Conservation (phyloP, 768 basidiomycete species). For the Amyloporia xantha region DNA sequence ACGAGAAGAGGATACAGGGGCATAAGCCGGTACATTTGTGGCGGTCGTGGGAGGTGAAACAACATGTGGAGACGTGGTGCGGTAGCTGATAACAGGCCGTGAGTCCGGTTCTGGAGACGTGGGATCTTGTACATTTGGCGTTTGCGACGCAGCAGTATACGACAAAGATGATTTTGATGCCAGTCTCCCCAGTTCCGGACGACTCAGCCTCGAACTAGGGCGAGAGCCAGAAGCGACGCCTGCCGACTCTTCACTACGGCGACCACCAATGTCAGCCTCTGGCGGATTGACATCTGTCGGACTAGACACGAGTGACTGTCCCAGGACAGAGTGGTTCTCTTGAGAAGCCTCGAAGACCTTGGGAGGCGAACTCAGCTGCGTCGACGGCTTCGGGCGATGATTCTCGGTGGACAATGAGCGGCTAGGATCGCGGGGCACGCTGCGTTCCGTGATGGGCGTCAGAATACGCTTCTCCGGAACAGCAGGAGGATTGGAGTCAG, state of each 20-base stretch:
- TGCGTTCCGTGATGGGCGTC: conserved; percentile 63
- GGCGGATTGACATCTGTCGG: conserved; percentile 19
- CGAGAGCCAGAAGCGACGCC: conserved; percentile 24
- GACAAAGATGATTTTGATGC: not conserved
- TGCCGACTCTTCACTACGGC: conserved; percentile 30
- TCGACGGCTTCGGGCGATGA: not conserved
- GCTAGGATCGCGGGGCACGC: conserved; percentile 25
- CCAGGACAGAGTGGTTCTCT: conserved; percentile 11
- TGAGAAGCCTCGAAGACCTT: conserved; percentile 7
- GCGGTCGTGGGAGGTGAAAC: not conserved
- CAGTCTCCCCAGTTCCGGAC: not conserved
- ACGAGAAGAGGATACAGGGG: not conserved
- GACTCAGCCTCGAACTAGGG: conserved; percentile 33
- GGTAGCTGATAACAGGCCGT: not conserved
- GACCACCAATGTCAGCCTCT: conserved; percentile 4
- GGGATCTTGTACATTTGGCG: not conserved
- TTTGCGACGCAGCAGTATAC: not conserved
- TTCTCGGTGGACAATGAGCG: conserved; percentile 13
- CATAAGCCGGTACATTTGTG: not conserved
- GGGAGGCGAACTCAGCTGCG: not conserved
- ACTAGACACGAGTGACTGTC: conserved; percentile 18
- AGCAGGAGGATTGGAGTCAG: conserved; percentile 2
- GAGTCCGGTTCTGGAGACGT: conserved; percentile 1
- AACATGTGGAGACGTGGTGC: not conserved
- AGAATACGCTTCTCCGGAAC: conserved; percentile 29